Evolutionary conservation across 2,329 filamentous ascomycete species (phyloP).

Genomic region (Dothideomycetidae sp.): DNA sequence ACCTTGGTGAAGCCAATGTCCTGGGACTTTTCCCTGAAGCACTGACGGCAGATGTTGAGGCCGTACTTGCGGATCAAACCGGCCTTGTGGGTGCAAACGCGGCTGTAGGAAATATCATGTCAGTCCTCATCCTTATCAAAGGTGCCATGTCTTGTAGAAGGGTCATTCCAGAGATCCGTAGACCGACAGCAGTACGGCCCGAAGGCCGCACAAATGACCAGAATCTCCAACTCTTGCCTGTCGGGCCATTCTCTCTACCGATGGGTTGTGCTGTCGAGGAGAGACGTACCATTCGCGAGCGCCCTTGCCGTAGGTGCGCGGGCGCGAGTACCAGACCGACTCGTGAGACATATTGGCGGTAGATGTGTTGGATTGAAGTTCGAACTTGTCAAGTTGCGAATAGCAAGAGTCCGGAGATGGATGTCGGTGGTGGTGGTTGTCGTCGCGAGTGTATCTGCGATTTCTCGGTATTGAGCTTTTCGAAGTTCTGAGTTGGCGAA

Average conservation of each 20-base stretch:
- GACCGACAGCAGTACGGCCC: too few relatives aligned
- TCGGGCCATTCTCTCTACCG: not conserved
- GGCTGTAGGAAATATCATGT: constrained; percentile 36
- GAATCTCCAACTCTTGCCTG: not conserved
- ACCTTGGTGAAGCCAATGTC: constrained; percentile 60
- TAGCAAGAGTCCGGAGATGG: not conserved
- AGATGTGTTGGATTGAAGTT: constrained; percentile 10
- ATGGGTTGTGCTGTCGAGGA: too few relatives aligned
- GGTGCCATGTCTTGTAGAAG: too few relatives aligned
- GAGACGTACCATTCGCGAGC: constrained; percentile 75
- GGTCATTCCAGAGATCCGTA: too few relatives aligned
- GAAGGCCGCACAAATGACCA: too few relatives aligned
- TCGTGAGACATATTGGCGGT: constrained; percentile 69
- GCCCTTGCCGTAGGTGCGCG: constrained; percentile 95
- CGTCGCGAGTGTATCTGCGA: constrained; percentile 8
- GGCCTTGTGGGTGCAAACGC: constrained; percentile 84
- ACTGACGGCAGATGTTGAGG: constrained; percentile 65
- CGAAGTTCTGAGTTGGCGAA: constrained; percentile 4
- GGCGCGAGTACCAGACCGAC: constrained; percentile 98
- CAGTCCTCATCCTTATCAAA: constrained; percentile 17
- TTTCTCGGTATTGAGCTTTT: constrained; percentile 6
- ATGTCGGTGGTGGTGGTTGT: not conserved
- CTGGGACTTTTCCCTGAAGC: constrained; percentile 54
- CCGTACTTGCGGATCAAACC: constrained; percentile 99
- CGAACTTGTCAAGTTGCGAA: not conserved